Percentiles rank a stretch among this genome's conserved stretches.
These are phyloP conservation scores for Xylaria cubensis DNA, from an alignment of 495 filamentous ascomycete species.

Conservation along the genomic window DNA sequence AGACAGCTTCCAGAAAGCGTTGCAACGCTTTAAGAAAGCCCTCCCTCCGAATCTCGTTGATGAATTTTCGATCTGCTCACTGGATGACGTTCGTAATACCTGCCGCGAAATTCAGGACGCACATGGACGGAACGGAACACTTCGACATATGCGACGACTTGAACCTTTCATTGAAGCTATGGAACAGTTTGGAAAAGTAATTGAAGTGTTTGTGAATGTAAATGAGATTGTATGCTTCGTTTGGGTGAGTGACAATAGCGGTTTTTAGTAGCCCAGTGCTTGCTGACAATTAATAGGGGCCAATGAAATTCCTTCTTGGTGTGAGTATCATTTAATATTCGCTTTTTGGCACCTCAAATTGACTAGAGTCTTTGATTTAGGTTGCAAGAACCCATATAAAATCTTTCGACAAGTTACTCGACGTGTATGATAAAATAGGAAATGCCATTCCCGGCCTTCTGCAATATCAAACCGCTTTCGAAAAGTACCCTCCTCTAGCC, in stretches of 20 bases:
- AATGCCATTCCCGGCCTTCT: constrained; percentile 10
- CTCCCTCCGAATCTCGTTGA: constrained; percentile 2
- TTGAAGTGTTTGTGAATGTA: neutral
- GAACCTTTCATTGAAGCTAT: neutral
- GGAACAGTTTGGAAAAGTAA: constrained; percentile 7
- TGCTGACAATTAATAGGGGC: neutral
- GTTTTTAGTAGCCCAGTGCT: neutral
- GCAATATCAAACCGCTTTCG: neutral
- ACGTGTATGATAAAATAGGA: neutral
- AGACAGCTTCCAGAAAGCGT: neutral
- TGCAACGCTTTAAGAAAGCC: neutral
- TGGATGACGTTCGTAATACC: neutral
- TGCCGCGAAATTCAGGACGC: neutral
- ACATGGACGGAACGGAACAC: constrained; percentile 1
- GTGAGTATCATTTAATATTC: neutral
- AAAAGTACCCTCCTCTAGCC: neutral
- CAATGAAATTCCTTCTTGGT: neutral
- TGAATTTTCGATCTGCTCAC: neutral
- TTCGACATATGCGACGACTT: constrained; percentile 13
- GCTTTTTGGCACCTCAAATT: neutral
- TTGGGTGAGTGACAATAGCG: neutral
- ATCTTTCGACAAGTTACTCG: constrained; percentile 15
- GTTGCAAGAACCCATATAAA: neutral
- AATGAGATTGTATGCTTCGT: constrained; percentile 15
- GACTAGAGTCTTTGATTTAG: neutral